A percentile compares a stretch with the other conserved stretches of the same genome.
These are phyloP conservation scores for Diutina pseudorugosa DNA, from an alignment of 1,139 yeast species.

Conservation along the genomic window DNA sequence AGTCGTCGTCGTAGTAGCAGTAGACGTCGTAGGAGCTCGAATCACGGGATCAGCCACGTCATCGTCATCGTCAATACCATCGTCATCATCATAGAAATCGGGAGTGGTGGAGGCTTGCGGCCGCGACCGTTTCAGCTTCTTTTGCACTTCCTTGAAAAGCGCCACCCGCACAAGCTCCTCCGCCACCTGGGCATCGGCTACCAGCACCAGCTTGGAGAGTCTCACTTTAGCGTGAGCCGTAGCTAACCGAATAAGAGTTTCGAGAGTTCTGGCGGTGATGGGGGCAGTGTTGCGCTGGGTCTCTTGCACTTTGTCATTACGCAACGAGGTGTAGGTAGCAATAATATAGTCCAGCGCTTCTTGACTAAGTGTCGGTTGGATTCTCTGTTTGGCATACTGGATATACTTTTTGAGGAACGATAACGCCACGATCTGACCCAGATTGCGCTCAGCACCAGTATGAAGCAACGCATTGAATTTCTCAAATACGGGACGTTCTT, in stretches of 20 bases:
- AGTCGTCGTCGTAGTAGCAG: background rate
- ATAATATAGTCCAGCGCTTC: slow-evolving; percentile 78
- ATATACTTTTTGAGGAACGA: slow-evolving; percentile 85
- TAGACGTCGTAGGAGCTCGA: slow-evolving; percentile 11
- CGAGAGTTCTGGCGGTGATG: slow-evolving; percentile 94
- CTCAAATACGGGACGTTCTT: slow-evolving; percentile 55
- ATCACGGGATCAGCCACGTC: slow-evolving; percentile 7
- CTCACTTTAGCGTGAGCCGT: slow-evolving; percentile 97
- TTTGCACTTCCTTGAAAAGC: slow-evolving; percentile 62
- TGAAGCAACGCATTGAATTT: slow-evolving; percentile 75
- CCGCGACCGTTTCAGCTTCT: slow-evolving; percentile 20
- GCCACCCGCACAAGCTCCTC: slow-evolving; percentile 79
- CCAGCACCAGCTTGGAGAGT: slow-evolving; percentile 61
- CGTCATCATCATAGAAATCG: slow-evolving; percentile 8
- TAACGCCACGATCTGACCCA: slow-evolving; percentile 49
- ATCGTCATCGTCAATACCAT: slow-evolving; percentile 8
- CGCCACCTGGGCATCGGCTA: slow-evolving; percentile 77
- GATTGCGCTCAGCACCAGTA: slow-evolving; percentile 45
- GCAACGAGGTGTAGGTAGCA: slow-evolving; percentile 61
- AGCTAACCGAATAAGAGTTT: slow-evolving; percentile 86
- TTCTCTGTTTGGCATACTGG: slow-evolving; percentile 87
- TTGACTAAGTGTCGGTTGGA: slow-evolving; percentile 69
- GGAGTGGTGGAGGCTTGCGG: slow-evolving; percentile 16
- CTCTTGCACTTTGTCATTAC: slow-evolving; percentile 63
- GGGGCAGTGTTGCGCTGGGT: slow-evolving; percentile 81